Percentiles rank a stretch among this genome's conserved stretches.
Evolutionary conservation across 768 basidiomycete species (phyloP).

Genomic region (Butyriboletus loyo): DNA sequence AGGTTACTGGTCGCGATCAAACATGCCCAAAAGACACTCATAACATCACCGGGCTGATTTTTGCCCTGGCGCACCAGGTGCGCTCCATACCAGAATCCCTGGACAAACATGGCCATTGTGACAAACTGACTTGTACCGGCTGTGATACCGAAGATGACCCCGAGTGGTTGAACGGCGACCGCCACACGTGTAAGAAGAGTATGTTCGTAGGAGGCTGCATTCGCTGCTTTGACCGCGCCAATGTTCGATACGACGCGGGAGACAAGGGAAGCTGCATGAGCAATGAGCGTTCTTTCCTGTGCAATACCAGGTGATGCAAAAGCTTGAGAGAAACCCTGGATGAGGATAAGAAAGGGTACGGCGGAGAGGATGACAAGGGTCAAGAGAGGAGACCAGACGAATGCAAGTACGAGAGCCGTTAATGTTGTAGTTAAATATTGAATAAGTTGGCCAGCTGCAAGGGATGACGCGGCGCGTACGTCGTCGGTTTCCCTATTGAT

Average conservation of each 20-base stretch:
- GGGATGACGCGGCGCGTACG: slow-evolving; percentile 79
- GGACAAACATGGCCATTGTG: slow-evolving; percentile 90
- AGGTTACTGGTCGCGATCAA: slow-evolving; percentile 85
- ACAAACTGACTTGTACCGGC: slow-evolving; percentile 72
- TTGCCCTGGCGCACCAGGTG: slow-evolving; percentile 81
- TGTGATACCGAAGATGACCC: slow-evolving; percentile 73
- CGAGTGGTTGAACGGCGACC: slow-evolving; percentile 49
- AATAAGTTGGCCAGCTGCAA: slow-evolving; percentile 72
- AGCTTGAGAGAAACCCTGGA: slow-evolving; percentile 72
- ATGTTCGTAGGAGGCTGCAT: slow-evolving; percentile 60
- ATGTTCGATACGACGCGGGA: slow-evolving; percentile 77
- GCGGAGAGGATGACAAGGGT: slow-evolving; percentile 91
- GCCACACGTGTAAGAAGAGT: slow-evolving; percentile 46
- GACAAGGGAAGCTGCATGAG: slow-evolving; percentile 72
- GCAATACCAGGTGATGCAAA: slow-evolving; percentile 65
- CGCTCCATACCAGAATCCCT: slow-evolving; percentile 94
- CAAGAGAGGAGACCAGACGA: slow-evolving; percentile 74
- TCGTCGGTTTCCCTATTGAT: slow-evolving; percentile 85
- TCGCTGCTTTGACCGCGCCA: slow-evolving; percentile 90
- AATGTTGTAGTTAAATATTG: slow-evolving; percentile 80
- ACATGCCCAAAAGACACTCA: slow-evolving; percentile 98
- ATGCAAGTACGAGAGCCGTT: slow-evolving; percentile 78
- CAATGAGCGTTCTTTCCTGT: slow-evolving; percentile 62
- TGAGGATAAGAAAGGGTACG: slow-evolving; percentile 75
- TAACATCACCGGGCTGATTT: slow-evolving; percentile 71